phyloP scores from a whole-genome alignment of 2,329 filamentous ascomycete genomes.

The Pyrenochaeta sp. region DNA sequence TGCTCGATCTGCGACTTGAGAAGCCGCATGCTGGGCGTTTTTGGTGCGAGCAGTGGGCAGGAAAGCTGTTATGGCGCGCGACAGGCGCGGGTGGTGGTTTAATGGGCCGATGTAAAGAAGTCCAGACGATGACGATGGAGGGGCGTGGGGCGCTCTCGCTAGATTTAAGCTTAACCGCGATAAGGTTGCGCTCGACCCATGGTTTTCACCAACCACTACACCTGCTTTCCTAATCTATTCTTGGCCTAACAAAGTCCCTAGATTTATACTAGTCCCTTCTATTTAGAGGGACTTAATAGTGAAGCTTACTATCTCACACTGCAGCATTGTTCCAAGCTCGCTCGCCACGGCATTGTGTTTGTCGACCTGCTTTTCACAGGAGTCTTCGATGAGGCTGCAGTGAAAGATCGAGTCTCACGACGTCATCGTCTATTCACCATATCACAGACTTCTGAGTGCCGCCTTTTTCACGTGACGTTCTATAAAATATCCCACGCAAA shows the following conservation, averaged over 20 bases:
- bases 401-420: too few species aligned
- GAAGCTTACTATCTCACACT: too few species aligned
- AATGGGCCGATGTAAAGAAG: background rate
- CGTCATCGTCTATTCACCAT: too few species aligned
- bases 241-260: background rate
- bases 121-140: slow-evolving; percentile 21
- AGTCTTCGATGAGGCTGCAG: too few species aligned
- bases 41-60: too few species aligned
- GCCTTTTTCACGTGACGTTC: too few species aligned
- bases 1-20: slow-evolving; percentile 71
- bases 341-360: too few species aligned
- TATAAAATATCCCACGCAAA: too few species aligned
- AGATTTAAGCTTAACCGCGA: slow-evolving; percentile 7
- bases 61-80: background rate
- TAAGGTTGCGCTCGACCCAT: slow-evolving; percentile 5
- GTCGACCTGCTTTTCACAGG: too few species aligned
- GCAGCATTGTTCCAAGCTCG: too few species aligned
- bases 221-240: background rate
- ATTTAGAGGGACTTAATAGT: too few species aligned
- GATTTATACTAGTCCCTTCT: background rate
- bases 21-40: slow-evolving; percentile 70
- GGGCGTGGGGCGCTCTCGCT: slow-evolving; percentile 6
- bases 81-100: background rate
- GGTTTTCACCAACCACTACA: background rate
- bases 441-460: too few species aligned